Percentiles rank a stretch among this genome's conserved stretches.
phyloP scores from a whole-genome alignment of 2,329 filamentous ascomycete genomes.

The Colletotrichum kahawae region DNA sequence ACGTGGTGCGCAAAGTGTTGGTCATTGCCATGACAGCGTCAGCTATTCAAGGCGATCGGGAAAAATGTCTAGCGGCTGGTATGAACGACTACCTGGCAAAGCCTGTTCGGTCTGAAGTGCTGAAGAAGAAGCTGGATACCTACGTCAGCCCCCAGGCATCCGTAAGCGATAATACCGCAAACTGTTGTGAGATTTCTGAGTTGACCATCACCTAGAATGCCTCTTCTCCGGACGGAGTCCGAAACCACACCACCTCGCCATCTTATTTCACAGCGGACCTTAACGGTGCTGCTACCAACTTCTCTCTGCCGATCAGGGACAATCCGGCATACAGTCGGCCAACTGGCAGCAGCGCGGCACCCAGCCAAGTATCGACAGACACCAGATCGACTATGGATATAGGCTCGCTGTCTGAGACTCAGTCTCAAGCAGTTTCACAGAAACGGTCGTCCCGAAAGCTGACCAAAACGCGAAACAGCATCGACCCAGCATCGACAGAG shows the following conservation, averaged over 20 bases:
- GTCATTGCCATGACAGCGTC: slow-evolving; percentile 98
- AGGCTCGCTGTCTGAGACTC: slow-evolving; percentile 27
- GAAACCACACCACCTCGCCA: slow-evolving; percentile 24
- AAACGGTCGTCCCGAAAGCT: slow-evolving; percentile 47
- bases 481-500: slow-evolving; percentile 35
- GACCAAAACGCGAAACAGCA: slow-evolving; percentile 44
- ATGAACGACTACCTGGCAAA: slow-evolving; percentile 99
- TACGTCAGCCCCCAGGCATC: slow-evolving; percentile 49
- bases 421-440: slow-evolving; percentile 23
- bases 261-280: slow-evolving; percentile 20
- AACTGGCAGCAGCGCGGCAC: slow-evolving; percentile 23
- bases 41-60: slow-evolving; percentile 90
- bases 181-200: background rate
- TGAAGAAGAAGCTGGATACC: slow-evolving; percentile 79
- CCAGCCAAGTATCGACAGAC: slow-evolving; percentile 38
- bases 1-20: slow-evolving; percentile 80
- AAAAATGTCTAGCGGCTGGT: slow-evolving; percentile 92
- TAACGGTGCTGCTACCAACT: slow-evolving; percentile 20
- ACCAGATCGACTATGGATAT: slow-evolving; percentile 32
- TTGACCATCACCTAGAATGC: background rate
- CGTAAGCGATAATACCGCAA: background rate
- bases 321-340: slow-evolving; percentile 25
- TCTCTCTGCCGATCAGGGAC: slow-evolving; percentile 26
- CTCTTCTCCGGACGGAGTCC: background rate
- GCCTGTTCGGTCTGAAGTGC: slow-evolving; percentile 85